Base-by-base conservation (phyloP, 768 basidiomycete genomes). In the Baorangia bicolor region DNA sequence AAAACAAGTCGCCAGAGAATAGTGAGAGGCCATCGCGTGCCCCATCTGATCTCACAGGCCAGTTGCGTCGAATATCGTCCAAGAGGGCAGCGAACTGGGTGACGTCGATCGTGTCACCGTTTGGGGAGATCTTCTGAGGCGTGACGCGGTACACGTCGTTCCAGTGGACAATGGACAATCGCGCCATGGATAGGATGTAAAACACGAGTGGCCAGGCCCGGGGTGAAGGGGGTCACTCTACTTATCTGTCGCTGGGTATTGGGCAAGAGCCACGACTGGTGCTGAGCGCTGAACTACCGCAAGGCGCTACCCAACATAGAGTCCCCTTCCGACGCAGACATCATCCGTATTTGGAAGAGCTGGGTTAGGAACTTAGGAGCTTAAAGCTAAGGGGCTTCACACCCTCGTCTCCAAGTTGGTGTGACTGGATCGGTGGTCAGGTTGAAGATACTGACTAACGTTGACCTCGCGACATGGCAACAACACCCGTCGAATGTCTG, bases 1-100 rank as follows among this genome's bases (percentile, higher is more conserved):
- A 86, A 69, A 95, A 95, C 12, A 92, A 76, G 69, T 96, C 94
- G 9, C 94, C 94, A 34, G 91, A 94, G 71, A 95, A 97, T 5
- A 97, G 72, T 0, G 87, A 77, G 9, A 97, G 74, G 0, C 93
- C 93, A 63, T 92, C 88, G 59, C 76, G 77, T 45, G 75, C 72
- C 6, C 81, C 80, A 58, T 84, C 81, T 37, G 69, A 40, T 54
- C 75, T 62, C 34, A 74, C 61, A 5, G 72, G 60, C 90, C 90
- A 92, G 37, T 70, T 68, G 48, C 75, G 72, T 48, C 90, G 79
- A 28, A 91, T 73, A 55, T 80, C 76, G 51, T 88, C 77, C 25
- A 94, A 71, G 34, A 89, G 75, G 11, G 84, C 81, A n/a, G 83
- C 83, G 70, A 94, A 95, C 69, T 94, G 92, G 12, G 89, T 86